A percentile compares a stretch with the other conserved stretches of the same genome.
phyloP scores from a whole-genome alignment of 495 filamentous ascomycete genomes.

The Sabuloglossum arenarium region DNA sequence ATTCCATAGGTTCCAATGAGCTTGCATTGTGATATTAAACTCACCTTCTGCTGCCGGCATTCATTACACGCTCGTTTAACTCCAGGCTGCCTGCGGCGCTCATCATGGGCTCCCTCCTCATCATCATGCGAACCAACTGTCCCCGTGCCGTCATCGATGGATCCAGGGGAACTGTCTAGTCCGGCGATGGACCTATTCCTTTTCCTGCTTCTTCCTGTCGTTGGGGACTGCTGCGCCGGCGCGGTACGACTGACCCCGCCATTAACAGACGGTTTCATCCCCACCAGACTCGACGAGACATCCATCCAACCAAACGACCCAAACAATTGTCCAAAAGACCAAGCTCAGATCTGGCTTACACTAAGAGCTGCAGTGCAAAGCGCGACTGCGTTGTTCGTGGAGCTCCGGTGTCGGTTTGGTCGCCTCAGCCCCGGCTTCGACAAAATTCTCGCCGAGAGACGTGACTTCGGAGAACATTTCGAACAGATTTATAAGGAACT shows the following conservation, averaged over 20 bases:
- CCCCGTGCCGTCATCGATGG: constrained; percentile 25
- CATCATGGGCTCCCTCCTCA: constrained; percentile 31
- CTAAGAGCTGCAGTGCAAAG: background rate
- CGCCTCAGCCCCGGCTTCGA: background rate
- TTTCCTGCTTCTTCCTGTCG: constrained; percentile 12
- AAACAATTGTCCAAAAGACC: background rate
- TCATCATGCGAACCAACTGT: constrained; percentile 19
- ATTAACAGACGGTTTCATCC: background rate
- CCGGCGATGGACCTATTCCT: constrained; percentile 25
- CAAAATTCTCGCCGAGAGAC: background rate
- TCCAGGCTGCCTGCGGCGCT: constrained; percentile 31
- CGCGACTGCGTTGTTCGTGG: constrained; percentile 1
- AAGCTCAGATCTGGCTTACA: background rate
- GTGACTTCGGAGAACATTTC: background rate
- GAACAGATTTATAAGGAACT: no score
- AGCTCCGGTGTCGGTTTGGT: constrained; percentile 1
- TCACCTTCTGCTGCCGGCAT: constrained; percentile 85
- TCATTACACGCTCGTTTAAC: constrained; percentile 88
- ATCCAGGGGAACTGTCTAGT: constrained; percentile 49
- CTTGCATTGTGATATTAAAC: constrained; percentile 4
- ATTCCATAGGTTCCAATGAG: background rate
- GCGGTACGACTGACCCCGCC: constrained; percentile 1
- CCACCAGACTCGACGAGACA: background rate
- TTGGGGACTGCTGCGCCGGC: background rate
- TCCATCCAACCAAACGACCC: constrained; percentile 1